Evolutionary conservation across 176 grass and related monocot species (phyloP), one percentile per base, ranked within the genome.

Genomic region (Eremochloa ophiuroides): DNA sequence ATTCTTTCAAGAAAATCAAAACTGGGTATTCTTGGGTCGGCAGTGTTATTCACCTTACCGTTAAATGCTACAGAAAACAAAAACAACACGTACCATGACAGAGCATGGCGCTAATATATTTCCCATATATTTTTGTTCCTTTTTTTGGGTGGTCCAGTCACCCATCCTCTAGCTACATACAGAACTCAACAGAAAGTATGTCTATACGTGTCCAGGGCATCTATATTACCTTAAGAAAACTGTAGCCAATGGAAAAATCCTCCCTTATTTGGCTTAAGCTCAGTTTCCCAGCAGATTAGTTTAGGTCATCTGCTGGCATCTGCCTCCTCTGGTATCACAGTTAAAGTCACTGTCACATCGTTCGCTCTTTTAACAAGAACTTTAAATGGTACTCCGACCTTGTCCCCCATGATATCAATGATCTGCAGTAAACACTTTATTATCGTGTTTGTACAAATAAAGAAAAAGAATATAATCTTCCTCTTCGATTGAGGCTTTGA

Each of bases 341-440:
- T 91, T 80, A 95, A 89, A 4, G 62, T 80, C 62, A 74, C 62
- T 17, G 59, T 64, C 63, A 89, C 79, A 38, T 86, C 86, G 67
- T 83, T 77, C 7, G 37, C 29, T 60, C 90, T 83, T 82, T 85
- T 73, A 42, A 91, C 90, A 64, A 89, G 71, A 75, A 90, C 92
- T 91, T 87, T 73, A 64, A 88, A 83, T 82, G 84, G 84, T 69
- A 78, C 66, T 37, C 95, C 92, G 55, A 86, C 75, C 17, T 87
- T 91, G 83, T 91, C 95, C 34, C 82, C 86, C 86, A 98, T 83
- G 74, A 95, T 86, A 80, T 88, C 78, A 84, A 91, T 87, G 69
- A 98, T 95, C 90, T 95, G 82, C 62, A 87, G 62, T 42, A 10
- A 76, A 55, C 48, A 60, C 18, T 77, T 50, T 68, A 69, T 89